phyloP scores from a whole-genome alignment of 192 early-diverging fungal genomes.

The Funneliformis mosseae region DNA sequence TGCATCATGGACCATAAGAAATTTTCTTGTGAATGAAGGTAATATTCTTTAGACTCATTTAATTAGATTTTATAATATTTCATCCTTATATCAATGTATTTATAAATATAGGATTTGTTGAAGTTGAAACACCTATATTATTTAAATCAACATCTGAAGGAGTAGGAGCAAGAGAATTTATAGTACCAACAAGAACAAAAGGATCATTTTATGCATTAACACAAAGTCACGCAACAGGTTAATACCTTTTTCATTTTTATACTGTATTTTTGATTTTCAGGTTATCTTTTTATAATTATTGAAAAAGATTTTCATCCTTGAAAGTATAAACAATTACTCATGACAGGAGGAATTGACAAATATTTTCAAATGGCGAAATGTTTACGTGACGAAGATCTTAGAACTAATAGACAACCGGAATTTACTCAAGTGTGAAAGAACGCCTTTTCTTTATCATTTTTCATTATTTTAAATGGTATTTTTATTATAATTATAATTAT shows the following conservation, averaged over 20 bases:
- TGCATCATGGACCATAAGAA: constrained; percentile 66
- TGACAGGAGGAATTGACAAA: constrained; percentile 85
- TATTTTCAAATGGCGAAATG: constrained; percentile 94
- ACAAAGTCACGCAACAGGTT: constrained; percentile 88
- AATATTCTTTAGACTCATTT: not conserved
- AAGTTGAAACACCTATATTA: constrained; percentile 91
- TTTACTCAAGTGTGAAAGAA: constrained; percentile 77
- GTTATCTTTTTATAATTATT: not conserved
- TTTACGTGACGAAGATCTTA: constrained; percentile 87
- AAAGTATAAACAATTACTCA: constrained; percentile 92
- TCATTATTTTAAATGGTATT: not conserved
- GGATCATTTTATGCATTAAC: constrained; percentile 85
- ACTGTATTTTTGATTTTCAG: not conserved
- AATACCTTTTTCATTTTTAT: not conserved
- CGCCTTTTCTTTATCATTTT: not conserved
- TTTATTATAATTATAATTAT: no score
- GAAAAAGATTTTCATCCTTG: not conserved
- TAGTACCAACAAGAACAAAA: constrained; percentile 83
- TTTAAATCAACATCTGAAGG: constrained; percentile 95
- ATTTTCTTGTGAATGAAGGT: constrained; percentile 69
- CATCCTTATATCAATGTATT: constrained; percentile 8
- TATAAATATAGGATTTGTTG: constrained; percentile 68
- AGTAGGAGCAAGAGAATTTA: constrained; percentile 87
- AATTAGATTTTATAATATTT: no score
- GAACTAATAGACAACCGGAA: constrained; percentile 90